phyloP scores from a whole-genome alignment of 345 rosid species.

The Eucalyptus polyanthemos region DNA sequence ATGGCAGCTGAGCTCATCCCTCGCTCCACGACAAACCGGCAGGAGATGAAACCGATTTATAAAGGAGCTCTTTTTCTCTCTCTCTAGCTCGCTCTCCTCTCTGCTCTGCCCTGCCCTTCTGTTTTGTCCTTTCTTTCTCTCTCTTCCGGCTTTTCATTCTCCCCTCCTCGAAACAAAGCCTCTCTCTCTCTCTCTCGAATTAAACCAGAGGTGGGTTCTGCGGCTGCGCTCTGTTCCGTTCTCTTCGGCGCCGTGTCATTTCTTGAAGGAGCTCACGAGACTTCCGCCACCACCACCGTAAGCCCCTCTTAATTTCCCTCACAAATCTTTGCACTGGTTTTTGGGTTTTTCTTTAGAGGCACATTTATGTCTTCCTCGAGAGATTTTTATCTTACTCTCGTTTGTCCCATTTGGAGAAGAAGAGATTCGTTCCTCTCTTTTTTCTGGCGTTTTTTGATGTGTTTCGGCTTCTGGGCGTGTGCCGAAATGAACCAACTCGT shows the following conservation, averaged over 20 bases:
- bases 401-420: background rate
- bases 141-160: background rate
- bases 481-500: constrained; percentile 35
- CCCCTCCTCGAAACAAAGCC: background rate
- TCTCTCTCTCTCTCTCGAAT: background rate
- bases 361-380: background rate
- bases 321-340: background rate
- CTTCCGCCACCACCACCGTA: constrained; percentile 4
- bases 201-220: background rate
- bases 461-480: background rate
- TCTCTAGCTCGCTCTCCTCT: background rate
- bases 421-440: background rate
- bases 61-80: background rate
- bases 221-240: background rate
- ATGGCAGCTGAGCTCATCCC: background rate
- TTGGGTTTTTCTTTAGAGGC: background rate
- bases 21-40: background rate
- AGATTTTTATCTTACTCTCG: background rate
- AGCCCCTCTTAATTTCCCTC: background rate
- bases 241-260: background rate
- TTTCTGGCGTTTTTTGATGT: background rate
- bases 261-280: constrained; percentile 28
- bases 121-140: background rate
- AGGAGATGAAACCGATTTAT: background rate
- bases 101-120: background rate